Evolutionary conservation across 495 filamentous ascomycete genomes (phyloP), one percentile per base, ranked within the genome.

Genomic region (Penicillium cinerascens): DNA sequence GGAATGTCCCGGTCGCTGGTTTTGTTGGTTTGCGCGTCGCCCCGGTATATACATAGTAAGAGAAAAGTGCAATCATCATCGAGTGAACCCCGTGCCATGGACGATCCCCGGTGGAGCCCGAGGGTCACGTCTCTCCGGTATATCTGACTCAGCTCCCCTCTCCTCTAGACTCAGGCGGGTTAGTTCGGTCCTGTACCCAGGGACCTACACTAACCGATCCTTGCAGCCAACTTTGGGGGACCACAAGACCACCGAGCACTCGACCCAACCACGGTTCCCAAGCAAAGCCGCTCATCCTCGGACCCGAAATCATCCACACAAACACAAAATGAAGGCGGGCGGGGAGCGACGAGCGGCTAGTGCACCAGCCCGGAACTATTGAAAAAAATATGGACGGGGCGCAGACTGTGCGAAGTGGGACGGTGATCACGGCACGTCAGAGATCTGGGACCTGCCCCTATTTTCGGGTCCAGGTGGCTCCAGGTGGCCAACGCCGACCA

Each of bases 61-160:
- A 33, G 11, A 33, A 1, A 33, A 56, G 44, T 60, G 46, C 42
- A 55, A 52, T 55, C 57, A 61, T 56, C 46, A 61, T 61, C 55
- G 55, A 61, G 25, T 42, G 38, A 13, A 47, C 41, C 20, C 51
- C 44, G 54, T 58, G 51, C 56, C 59, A 59, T 59, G 57, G 60
- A 48, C 51, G 54, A 64, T 64, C 51, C 36, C 47, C 21, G 15
- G 55, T 61, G 59, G 59, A 58, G 55, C 59, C 59, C 35, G 39
- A 50, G 47, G 47, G 40, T 43, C 38, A 50, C 23, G 42, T 23
- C 38, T 11, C 40, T 50, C 47, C 47, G 47, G 38, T 25, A 49
- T 49, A 33, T 33, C 29, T 33, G 29, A 33, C 29, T 33, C 29
- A 33, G 29, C 29, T 33, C 29, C 29, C 29, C 11, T 3, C 29